Evolutionary conservation across 1,139 yeast species (phyloP), one percentile per base, ranked within the genome.

Genomic region (Kazachstania sp.): DNA sequence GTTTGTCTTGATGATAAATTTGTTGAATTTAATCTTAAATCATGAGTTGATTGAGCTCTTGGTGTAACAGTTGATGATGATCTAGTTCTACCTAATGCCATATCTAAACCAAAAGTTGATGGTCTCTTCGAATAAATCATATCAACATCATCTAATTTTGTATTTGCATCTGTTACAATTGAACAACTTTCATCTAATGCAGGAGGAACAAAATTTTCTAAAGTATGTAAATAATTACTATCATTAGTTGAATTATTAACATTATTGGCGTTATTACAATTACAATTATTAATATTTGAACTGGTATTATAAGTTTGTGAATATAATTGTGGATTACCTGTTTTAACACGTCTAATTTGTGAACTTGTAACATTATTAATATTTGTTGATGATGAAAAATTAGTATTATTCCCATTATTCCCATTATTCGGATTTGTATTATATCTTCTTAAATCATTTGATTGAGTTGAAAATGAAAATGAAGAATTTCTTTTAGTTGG

Each of bases 121-220:
- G 81, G 77, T 54, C 90, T 74, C 57, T 88, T 74, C 32, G 81
- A 72, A 64, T 75, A 81, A 36, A 83, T 77, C 72, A 85, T 78
- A 53, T 85, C 92, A 18, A 84, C 78, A 49, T 78, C 77, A 57
- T 83, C 85, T 52, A 83, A 72, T 57, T 83, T 79, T 13, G 83
- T 71, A 47, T 72, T 68, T 39, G 75, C 69, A 56, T 79, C 82
- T 32, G 77, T 74, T 42, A 85, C 72, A 36, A 83, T 74, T 43
- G 79, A 73, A 3, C 94, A 77, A 28, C 90, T 76, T 15, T 88
- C 90, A 59, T 86, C 95, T 60, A 87, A 71, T 11, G 88, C 90
- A 1, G 95, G 88, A 1, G 95, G 88, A 45, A 86, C 83, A 57
- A 72, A 81, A 64, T 86, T 87, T 61, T 86, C 84, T 40, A 70